These are phyloP conservation scores for Nakazawaea peltata DNA, from an alignment of 805 yeast genomes.

Conservation along the genomic window DNA sequence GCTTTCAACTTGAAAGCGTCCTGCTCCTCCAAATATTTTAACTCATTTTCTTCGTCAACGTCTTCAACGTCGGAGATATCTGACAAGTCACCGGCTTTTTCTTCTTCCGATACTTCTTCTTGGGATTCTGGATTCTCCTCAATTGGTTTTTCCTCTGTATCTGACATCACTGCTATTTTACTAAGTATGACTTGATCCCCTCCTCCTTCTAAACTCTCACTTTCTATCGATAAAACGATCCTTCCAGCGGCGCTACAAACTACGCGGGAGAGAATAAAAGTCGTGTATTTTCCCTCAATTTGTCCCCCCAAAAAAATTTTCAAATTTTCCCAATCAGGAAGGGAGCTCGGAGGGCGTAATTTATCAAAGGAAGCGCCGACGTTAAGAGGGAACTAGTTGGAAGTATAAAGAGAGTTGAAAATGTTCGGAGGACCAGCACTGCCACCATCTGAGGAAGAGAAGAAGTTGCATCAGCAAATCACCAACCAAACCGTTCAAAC, in stretches of 20 bases:
- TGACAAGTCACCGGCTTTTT: slow-evolving; percentile 17
- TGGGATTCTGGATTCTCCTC: background rate
- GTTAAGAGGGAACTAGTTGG: no score
- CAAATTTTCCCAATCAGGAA: no score
- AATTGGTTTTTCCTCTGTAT: no score
- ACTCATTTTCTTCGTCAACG: slow-evolving; percentile 19
- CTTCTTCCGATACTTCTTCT: slow-evolving; percentile 9
- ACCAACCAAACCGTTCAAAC: slow-evolving; percentile 50
- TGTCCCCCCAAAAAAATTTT: no score
- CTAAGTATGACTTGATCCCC: slow-evolving; percentile 8
- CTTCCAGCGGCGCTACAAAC: no score
- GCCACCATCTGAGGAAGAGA: slow-evolving; percentile 54
- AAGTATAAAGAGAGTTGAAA: slow-evolving; percentile 4
- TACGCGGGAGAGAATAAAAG: no score
- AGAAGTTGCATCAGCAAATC: slow-evolving; percentile 55
- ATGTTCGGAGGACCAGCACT: slow-evolving; percentile 49
- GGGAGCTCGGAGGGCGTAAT: no score
- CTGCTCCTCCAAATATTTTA: slow-evolving; percentile 25
- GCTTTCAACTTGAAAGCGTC: slow-evolving; percentile 24
- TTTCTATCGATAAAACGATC: no score
- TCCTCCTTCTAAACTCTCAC: no score
- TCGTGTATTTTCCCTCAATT: no score
- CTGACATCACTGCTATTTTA: background rate
- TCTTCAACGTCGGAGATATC: slow-evolving; percentile 27
- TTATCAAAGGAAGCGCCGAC: no score